Evolutionary conservation across 2,329 filamentous ascomycete genomes (phyloP), one percentile per base, ranked within the genome.

Genomic region (Penicillium paneum): DNA sequence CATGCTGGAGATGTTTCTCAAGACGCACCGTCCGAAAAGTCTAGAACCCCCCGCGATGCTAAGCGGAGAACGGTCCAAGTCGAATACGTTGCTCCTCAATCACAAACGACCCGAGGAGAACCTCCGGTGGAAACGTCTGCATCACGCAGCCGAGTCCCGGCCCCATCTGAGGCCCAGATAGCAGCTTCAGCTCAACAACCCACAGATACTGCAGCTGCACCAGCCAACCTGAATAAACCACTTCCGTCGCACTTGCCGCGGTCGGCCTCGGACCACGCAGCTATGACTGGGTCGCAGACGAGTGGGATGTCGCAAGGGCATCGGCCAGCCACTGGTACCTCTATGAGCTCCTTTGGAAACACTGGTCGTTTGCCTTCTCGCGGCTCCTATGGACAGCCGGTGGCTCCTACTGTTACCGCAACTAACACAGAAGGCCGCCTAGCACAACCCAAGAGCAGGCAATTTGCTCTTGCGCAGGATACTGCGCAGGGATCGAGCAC

Each of bases 61-160:
- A 97, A 97, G 76, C 86, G 94, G 54, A 85, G 92, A 64, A 99
- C 94, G 0, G 91, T 99, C 0, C 94, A 99, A 75, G 90, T 99
- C 57, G 94, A 99, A 77, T 99, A 99, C 73, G 94, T 97, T 53
- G 89, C 92, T 19, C 94, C 94, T 24, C 86, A 87, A 26, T 95
- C 91, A 6, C 86, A 93, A 68, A 97, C 93, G 0, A 83, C 87
- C 58, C 84, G 93, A 60, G 91, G 89, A 29, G 83, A 83, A 59
- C 53, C 51, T 13, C 54, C 52, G 10, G 17, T 35, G 17, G 55
- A 49, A 10, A 15, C 60, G 26, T 64, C 67, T 34, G 59, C 58
- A 44, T 48, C 60, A 13, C 60, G 51, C 34, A 44, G 46, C 31
- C 52, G 54, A 35, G 52, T 19, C 15, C 35, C 61, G 3, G 41